Conservation (phyloP, 192 early-diverging fungal genomes). For the Coemansia sp. region DNA sequence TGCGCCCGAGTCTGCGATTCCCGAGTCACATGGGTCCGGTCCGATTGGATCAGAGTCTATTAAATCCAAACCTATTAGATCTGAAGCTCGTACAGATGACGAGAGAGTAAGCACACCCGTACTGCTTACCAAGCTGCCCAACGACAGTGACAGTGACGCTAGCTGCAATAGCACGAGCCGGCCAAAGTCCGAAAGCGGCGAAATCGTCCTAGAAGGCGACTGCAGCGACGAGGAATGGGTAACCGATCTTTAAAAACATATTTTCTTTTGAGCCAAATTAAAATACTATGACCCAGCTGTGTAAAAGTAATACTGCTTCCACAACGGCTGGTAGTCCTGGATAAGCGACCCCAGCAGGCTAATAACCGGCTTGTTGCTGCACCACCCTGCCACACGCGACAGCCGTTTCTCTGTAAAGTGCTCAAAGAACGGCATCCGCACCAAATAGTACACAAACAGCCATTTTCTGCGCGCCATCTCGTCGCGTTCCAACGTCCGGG, state of each 20-base stretch:
- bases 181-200: conserved; percentile 14
- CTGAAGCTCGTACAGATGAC: not conserved
- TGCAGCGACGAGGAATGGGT: conserved; percentile 48
- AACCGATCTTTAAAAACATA: conserved; percentile 16
- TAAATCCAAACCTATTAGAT: not conserved
- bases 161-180: not conserved
- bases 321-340: conserved; percentile 85
- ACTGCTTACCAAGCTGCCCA: conserved; percentile 5
- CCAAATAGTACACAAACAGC: conserved; percentile 76
- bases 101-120: conserved; percentile 5
- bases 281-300: conserved; percentile 60
- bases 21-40: no score
- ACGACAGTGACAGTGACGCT: not conserved
- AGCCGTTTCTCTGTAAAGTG: conserved; percentile 68
- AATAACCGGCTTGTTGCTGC: conserved; percentile 73
- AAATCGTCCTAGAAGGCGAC: conserved; percentile 29
- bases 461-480: conserved; percentile 73
- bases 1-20: conserved; percentile 14
- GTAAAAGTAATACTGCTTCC: conserved; percentile 90
- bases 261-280: no score
- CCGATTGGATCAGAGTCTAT: not conserved
- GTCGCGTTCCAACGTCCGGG: conserved; percentile 71
- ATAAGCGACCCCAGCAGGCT: conserved; percentile 76
- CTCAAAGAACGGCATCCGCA: conserved; percentile 83
- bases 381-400: conserved; percentile 62